Evolutionary conservation across 2,329 filamentous ascomycete species (phyloP).

Genomic region (Blastomyces percursus): DNA sequence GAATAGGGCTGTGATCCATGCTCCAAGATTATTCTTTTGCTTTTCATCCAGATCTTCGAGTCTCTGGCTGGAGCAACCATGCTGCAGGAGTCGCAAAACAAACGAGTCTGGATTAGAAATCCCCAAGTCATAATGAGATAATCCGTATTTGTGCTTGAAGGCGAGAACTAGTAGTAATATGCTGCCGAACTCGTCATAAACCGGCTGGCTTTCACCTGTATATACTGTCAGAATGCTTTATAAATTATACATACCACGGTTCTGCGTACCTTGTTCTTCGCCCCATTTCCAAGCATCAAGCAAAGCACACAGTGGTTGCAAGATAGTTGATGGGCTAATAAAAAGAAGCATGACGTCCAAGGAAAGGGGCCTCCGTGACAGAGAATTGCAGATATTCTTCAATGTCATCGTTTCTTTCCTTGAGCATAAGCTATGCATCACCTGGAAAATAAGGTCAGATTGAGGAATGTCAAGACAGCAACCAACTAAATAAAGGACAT

Average conservation of each 20-base stretch:
- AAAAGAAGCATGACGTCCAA: constrained; percentile 52
- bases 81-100: constrained; percentile 43
- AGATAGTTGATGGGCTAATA: constrained; percentile 44
- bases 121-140: constrained; percentile 44
- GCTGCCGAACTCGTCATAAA: constrained; percentile 56
- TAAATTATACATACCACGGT: not conserved
- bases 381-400: constrained; percentile 48
- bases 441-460: constrained; percentile 18
- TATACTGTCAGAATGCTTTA: constrained; percentile 11
- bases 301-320: constrained; percentile 48
- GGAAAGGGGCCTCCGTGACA: constrained; percentile 45
- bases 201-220: constrained; percentile 48
- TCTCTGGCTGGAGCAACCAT: constrained; percentile 37
- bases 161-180: constrained; percentile 49
- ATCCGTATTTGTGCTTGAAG: constrained; percentile 47
- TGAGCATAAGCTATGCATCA: constrained; percentile 47
- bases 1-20: constrained; percentile 52
- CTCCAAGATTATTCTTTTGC: constrained; percentile 46
- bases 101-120: constrained; percentile 43
- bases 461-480: constrained; percentile 7
- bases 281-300: constrained; percentile 56
- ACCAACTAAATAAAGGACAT: constrained; percentile 3
- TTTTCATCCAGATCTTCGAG: constrained; percentile 44
- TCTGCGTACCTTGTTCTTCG: constrained; percentile 45
- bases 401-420: constrained; percentile 53